phyloP scores from a whole-genome alignment of 345 rosid genomes.

The Firmiana major region DNA sequence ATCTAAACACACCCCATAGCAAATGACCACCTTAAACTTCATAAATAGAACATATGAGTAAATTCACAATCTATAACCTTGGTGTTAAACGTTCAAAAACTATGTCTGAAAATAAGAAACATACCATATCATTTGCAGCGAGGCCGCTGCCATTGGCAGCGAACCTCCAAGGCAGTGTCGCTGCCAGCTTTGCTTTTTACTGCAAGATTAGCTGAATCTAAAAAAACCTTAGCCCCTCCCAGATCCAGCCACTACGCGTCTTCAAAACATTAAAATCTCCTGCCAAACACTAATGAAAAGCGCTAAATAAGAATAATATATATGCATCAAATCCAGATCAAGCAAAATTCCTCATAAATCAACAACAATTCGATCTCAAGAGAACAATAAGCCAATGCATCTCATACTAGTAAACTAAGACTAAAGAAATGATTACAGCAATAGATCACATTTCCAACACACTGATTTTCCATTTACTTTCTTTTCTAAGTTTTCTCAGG shows the following conservation, averaged over 20 bases:
- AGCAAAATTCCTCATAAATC: slow-evolving; percentile 8
- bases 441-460: neutral
- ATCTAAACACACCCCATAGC: slow-evolving; percentile 17
- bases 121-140: slow-evolving; percentile 65
- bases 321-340: slow-evolving; percentile 32
- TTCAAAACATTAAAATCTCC: slow-evolving; percentile 68
- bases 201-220: slow-evolving; percentile 32
- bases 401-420: slow-evolving; percentile 3
- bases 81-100: neutral
- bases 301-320: neutral
- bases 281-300: slow-evolving; percentile 15
- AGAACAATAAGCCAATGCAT: slow-evolving; percentile 4
- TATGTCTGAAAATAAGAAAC: neutral
- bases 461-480: neutral
- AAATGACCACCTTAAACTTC: neutral
- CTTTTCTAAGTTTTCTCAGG: slow-evolving; percentile 1
- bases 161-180: slow-evolving; percentile 82
- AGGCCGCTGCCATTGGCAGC: slow-evolving; percentile 71
- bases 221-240: slow-evolving; percentile 38
- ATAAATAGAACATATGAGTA: neutral
- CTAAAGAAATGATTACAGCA: neutral
- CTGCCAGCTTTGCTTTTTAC: slow-evolving; percentile 56
- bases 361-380: neutral
- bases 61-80: neutral
- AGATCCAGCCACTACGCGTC: slow-evolving; percentile 49